These are phyloP conservation scores for Hanseniaspora pseudoguilliermondii DNA, from an alignment of 805 yeast genomes.

Conservation along the genomic window DNA sequence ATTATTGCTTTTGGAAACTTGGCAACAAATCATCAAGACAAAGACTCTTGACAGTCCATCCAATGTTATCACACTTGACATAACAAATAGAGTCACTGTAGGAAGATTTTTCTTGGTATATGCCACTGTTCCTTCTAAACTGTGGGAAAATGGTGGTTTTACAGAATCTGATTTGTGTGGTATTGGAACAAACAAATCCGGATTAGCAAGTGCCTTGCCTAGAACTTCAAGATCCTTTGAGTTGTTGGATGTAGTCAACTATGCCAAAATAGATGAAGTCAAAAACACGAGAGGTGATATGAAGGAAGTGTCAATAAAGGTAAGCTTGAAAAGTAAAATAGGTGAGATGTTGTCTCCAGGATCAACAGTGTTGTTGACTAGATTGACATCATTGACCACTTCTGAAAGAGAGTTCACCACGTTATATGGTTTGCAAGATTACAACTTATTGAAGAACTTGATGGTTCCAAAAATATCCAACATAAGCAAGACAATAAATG, in stretches of 20 bases:
- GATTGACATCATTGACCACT: conserved; percentile 77
- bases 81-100: conserved; percentile 72
- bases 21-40: conserved; percentile 77
- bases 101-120: conserved; percentile 82
- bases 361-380: conserved; percentile 50
- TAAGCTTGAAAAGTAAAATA: conserved; percentile 37
- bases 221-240: conserved; percentile 36
- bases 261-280: conserved; percentile 69
- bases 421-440: conserved; percentile 65
- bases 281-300: conserved; percentile 53
- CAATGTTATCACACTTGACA: conserved; percentile 48
- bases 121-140: conserved; percentile 48
- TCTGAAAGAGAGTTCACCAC: conserved; percentile 88
- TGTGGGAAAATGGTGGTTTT: conserved; percentile 39
- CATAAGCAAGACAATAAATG: conserved; percentile 14
- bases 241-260: conserved; percentile 1
- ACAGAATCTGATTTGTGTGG: conserved; percentile 69
- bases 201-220: conserved; percentile 26
- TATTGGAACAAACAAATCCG: conserved; percentile 16
- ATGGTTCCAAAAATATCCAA: conserved; percentile 48
- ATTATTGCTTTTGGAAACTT: conserved; percentile 71
- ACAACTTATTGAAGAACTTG: conserved; percentile 59
- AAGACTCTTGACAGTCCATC: conserved; percentile 41
- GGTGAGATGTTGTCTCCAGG: conserved; percentile 47
- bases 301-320: conserved; percentile 63